Evolutionary conservation across 306 rosid genomes (phyloP).

Genomic region (Cucurbita argyrosperma): DNA sequence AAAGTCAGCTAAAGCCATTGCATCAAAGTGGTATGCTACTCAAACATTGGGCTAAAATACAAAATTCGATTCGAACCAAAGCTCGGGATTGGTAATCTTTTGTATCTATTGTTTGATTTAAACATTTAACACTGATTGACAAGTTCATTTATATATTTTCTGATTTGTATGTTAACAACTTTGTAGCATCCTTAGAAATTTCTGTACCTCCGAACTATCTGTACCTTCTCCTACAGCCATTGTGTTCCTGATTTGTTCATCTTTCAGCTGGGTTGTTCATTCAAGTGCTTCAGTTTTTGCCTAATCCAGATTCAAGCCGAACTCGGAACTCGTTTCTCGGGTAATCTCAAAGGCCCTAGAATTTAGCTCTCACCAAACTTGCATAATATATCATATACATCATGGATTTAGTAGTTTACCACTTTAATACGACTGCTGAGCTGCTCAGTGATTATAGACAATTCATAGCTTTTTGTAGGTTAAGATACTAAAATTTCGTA

Average conservation of each 20-base stretch:
- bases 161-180: not conserved
- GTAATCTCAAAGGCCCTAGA: not conserved
- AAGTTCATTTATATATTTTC: conserved; percentile 1
- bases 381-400: not conserved
- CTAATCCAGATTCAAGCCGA: not conserved
- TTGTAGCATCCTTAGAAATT: not conserved
- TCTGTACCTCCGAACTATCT: not conserved
- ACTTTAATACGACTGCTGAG: not conserved
- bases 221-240: not conserved
- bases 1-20: not conserved
- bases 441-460: not conserved
- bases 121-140: not conserved
- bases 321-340: not conserved
- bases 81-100: not conserved
- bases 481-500: no score
- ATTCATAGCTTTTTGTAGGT: not conserved
- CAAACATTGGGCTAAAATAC: not conserved
- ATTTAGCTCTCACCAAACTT: not conserved
- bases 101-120: conserved; percentile 6
- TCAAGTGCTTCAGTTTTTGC: not conserved
- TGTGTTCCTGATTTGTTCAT: conserved; percentile 5
- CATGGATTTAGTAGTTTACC: not conserved
- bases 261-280: not conserved
- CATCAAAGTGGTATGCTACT: not conserved
- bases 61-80: not conserved